phyloP scores from a whole-genome alignment of 768 basidiomycete species.

The Stropharia rugosoannulata region DNA sequence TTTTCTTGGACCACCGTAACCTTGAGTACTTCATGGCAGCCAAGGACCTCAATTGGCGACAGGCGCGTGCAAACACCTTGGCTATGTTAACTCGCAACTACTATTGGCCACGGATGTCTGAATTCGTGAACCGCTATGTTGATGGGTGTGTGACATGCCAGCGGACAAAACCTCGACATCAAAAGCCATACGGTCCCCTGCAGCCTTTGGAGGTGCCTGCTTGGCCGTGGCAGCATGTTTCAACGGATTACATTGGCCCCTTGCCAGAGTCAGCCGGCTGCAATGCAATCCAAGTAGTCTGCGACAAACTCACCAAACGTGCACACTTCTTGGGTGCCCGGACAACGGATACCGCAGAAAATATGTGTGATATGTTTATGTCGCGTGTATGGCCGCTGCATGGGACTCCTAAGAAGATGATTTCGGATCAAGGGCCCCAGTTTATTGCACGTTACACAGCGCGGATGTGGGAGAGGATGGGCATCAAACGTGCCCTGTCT shows the following conservation, averaged over 20 bases:
- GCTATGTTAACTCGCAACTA: neutral
- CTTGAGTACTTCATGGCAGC: constrained; percentile 37
- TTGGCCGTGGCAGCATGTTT: neutral
- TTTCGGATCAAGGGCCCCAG: neutral
- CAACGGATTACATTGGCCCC: neutral
- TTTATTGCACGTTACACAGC: neutral
- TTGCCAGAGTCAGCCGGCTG: neutral
- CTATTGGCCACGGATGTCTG: constrained; percentile 1
- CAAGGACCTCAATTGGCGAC: constrained; percentile 34
- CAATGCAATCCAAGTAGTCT: neutral
- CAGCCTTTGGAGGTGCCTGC: neutral
- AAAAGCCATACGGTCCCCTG: neutral
- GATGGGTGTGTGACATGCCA: neutral
- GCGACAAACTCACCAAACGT: neutral
- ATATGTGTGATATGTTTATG: neutral
- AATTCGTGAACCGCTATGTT: neutral
- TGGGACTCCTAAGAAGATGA: neutral
- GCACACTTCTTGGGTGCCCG: neutral
- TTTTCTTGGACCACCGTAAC: constrained; percentile 36
- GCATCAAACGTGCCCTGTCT: neutral
- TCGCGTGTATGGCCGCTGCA: neutral
- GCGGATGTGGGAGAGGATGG: neutral
- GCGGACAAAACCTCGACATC: neutral
- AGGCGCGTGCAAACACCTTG: constrained; percentile 24
- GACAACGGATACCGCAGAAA: neutral